These are phyloP conservation scores for Akanthomyces dipterigenus DNA, from an alignment of 2,329 filamentous ascomycete genomes.

Conservation along the genomic window DNA sequence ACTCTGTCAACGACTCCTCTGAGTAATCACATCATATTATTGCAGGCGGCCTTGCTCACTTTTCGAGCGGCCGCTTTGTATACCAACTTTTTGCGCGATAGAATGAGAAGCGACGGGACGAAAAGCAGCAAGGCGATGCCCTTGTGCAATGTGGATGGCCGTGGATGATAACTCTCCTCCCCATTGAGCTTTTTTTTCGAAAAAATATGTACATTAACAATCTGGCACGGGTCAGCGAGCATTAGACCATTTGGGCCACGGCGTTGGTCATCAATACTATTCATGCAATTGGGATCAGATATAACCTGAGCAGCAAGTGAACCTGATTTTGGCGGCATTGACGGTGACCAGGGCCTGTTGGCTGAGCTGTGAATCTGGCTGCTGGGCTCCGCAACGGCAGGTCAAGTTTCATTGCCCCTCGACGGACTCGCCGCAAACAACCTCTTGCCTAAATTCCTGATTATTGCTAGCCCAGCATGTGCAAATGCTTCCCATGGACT, in stretches of 20 bases:
- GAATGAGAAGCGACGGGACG: background rate
- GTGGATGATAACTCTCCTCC: conserved; percentile 44
- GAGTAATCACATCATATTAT: background rate
- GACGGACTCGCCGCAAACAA: background rate
- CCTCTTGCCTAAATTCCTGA: background rate
- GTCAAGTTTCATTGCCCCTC: background rate
- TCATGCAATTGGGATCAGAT: conserved; percentile 15
- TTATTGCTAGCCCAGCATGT: conserved; percentile 33
- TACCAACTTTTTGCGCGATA: conserved; percentile 2
- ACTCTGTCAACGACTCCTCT: background rate
- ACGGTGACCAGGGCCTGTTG: background rate
- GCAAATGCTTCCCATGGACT: conserved; percentile 46
- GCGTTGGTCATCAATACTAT: conserved; percentile 24
- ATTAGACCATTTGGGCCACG: conserved; percentile 37
- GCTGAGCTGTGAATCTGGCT: background rate
- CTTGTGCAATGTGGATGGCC: background rate
- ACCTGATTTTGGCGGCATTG: background rate
- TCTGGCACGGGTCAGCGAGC: conserved; percentile 34
- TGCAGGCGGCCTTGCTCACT: background rate
- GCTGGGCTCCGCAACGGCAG: too few species aligned
- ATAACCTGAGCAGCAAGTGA: background rate
- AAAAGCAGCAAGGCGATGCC: conserved; percentile 1
- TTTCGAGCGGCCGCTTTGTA: background rate
- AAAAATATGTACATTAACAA: conserved; percentile 45
- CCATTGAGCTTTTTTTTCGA: conserved; percentile 19